Conservation (phyloP, 306 rosid species). For the Mimosa pudica region DNA sequence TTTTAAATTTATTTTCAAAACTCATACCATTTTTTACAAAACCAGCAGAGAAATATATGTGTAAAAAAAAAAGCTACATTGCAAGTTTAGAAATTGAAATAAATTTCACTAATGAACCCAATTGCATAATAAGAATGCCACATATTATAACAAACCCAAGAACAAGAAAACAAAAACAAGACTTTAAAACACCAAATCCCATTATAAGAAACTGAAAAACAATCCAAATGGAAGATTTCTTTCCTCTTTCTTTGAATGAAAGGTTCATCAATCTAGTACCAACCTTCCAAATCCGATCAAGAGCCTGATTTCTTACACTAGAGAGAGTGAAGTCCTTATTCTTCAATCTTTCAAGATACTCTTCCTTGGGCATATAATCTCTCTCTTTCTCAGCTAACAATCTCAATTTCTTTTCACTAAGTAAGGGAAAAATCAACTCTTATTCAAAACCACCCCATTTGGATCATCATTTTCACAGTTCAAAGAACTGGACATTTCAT, state of each 20-base stretch:
- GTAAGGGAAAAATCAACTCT: constrained; percentile 39
- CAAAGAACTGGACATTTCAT: constrained; percentile 39
- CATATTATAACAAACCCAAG: constrained; percentile 19
- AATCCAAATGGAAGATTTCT: neutral
- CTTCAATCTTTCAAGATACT: constrained; percentile 59
- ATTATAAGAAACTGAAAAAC: neutral
- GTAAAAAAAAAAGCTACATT: neutral
- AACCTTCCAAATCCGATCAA: constrained; percentile 91
- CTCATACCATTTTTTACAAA: neutral
- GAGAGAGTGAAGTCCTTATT: too few relatives aligned
- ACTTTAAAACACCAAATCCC: neutral
- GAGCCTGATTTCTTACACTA: constrained; percentile 56
- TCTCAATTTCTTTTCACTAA: constrained; percentile 49
- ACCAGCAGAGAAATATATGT: neutral
- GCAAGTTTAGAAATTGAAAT: neutral
- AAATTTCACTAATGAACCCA: constrained; percentile 3
- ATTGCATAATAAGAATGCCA: neutral
- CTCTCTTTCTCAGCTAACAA: constrained; percentile 60
- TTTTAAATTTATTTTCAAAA: neutral
- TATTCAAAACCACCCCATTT: constrained; percentile 41
- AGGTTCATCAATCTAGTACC: neutral
- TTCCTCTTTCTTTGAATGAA: constrained; percentile 19
- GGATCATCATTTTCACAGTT: constrained; percentile 38
- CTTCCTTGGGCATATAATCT: constrained; percentile 58
- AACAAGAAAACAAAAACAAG: neutral